Percentiles rank a stretch among this genome's conserved stretches.
Conservation (phyloP, 805 yeast genomes). For the Blastobotrys americana region DNA sequence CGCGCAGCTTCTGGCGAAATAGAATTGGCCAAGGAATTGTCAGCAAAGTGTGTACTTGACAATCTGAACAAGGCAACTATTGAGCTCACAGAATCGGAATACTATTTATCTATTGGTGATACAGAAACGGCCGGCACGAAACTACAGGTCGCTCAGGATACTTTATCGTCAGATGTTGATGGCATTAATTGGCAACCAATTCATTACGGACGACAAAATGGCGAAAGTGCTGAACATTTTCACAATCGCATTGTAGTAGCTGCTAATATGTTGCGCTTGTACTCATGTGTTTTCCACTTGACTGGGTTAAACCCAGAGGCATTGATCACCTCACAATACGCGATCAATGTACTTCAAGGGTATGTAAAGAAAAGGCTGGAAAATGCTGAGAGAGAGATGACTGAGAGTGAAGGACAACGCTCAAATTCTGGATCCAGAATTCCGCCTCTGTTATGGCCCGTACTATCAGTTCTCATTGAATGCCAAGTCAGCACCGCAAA, state of each 20-base stretch:
- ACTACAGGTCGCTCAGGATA: not conserved
- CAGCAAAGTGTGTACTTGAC: not conserved
- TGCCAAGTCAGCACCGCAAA: constrained; percentile 8
- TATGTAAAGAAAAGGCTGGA: constrained; percentile 4
- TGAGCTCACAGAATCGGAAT: not conserved
- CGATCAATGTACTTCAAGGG: constrained; percentile 9
- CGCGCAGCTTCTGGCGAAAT: constrained; percentile 6
- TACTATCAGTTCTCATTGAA: constrained; percentile 10
- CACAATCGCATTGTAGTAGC: constrained; percentile 6
- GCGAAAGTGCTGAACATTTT: constrained; percentile 7
- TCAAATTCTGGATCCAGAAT: too few relatives aligned
- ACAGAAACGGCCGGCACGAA: not conserved
- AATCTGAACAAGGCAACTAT: not conserved
- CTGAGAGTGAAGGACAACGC: too few relatives aligned
- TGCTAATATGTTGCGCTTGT: constrained; percentile 1
- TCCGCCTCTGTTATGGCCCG: constrained; percentile 7
- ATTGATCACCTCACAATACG: constrained; percentile 6
- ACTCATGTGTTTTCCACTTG: constrained; percentile 1
- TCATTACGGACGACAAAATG: constrained; percentile 1
- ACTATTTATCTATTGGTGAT: not conserved
- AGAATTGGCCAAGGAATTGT: not conserved
- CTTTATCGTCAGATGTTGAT: not conserved
- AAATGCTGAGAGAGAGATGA: too few relatives aligned
- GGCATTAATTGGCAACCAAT: not conserved
- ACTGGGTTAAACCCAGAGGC: constrained; percentile 9